phyloP scores from a whole-genome alignment of 805 yeast genomes.

The Nakazawaea sp. region DNA sequence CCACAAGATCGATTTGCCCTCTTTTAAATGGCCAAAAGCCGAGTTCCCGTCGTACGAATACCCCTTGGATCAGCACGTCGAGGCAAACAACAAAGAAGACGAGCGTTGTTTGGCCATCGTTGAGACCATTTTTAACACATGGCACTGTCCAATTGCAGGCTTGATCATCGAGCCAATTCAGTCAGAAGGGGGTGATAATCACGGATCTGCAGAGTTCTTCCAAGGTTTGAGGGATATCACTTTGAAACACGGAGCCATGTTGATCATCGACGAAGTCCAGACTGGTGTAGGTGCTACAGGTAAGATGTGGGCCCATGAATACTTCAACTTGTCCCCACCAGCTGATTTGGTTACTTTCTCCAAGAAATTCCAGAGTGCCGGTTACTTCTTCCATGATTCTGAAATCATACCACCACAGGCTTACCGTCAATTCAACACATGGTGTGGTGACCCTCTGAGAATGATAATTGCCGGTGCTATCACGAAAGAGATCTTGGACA shows the following conservation, averaged over 20 bases:
- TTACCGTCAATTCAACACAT: conserved; percentile 68
- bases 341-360: conserved; percentile 69
- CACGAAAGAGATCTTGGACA: conserved; percentile 43
- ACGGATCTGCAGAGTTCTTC: conserved; percentile 54
- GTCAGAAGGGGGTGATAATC: conserved; percentile 75
- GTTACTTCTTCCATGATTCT: conserved; percentile 58
- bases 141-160: conserved; percentile 43
- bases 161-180: conserved; percentile 56
- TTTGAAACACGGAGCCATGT: conserved; percentile 44
- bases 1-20: conserved; percentile 54
- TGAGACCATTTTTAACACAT: conserved; percentile 30
- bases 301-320: conserved; percentile 69
- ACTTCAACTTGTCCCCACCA: conserved; percentile 53
- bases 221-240: conserved; percentile 59
- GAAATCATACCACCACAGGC: conserved; percentile 53
- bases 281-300: conserved; percentile 74
- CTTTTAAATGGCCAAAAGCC: conserved; percentile 53
- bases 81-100: conserved; percentile 43
- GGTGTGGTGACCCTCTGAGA: conserved; percentile 74
- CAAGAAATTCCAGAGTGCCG: conserved; percentile 69
- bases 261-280: conserved; percentile 70
- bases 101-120: conserved; percentile 36
- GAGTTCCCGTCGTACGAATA: conserved; percentile 75
- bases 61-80: conserved; percentile 66
- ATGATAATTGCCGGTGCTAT: conserved; percentile 58